Conservation (phyloP, 2,329 filamentous ascomycete species). For the Hypoxylon sp. region DNA sequence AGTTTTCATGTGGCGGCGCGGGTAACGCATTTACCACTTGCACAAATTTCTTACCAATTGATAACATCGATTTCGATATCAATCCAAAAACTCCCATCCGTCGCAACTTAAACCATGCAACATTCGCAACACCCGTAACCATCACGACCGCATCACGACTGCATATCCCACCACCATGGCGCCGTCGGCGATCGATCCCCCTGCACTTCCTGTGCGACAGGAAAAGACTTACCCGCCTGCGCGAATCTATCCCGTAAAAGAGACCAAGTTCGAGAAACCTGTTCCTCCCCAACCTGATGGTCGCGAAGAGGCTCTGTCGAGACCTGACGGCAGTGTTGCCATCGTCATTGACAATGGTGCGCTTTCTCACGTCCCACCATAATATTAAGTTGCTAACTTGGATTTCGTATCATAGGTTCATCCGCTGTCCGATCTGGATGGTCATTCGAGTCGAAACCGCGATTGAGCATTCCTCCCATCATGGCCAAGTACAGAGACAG, state of each 20-base stretch:
- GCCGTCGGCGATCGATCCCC: slow-evolving; percentile 67
- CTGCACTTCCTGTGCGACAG: slow-evolving; percentile 59
- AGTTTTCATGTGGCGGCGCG: slow-evolving; percentile 13
- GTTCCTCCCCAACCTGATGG: slow-evolving; percentile 73
- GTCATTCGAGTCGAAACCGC: slow-evolving; percentile 90
- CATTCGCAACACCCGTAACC: slow-evolving; percentile 29
- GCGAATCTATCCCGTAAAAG: slow-evolving; percentile 72
- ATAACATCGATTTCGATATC: neutral
- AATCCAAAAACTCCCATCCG: neutral
- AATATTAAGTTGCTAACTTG: slow-evolving; percentile 32
- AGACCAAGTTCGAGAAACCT: slow-evolving; percentile 72
- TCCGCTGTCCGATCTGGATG: slow-evolving; percentile 92
- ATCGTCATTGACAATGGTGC: slow-evolving; percentile 99
- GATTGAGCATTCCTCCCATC: slow-evolving; percentile 85
- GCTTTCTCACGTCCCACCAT: slow-evolving; percentile 32
- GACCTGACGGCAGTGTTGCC: slow-evolving; percentile 72
- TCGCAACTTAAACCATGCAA: slow-evolving; percentile 41
- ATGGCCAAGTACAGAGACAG: slow-evolving; percentile 97
- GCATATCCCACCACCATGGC: slow-evolving; percentile 59
- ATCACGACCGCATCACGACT: slow-evolving; percentile 20
- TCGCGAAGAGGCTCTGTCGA: slow-evolving; percentile 75
- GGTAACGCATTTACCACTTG: slow-evolving; percentile 3
- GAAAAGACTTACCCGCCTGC: slow-evolving; percentile 67
- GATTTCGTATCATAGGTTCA: slow-evolving; percentile 72
- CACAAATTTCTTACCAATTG: slow-evolving; percentile 16